A percentile compares a stretch with the other conserved stretches of the same genome.
phyloP scores from a whole-genome alignment of 1,139 yeast species.

The Hansenula sp. region DNA sequence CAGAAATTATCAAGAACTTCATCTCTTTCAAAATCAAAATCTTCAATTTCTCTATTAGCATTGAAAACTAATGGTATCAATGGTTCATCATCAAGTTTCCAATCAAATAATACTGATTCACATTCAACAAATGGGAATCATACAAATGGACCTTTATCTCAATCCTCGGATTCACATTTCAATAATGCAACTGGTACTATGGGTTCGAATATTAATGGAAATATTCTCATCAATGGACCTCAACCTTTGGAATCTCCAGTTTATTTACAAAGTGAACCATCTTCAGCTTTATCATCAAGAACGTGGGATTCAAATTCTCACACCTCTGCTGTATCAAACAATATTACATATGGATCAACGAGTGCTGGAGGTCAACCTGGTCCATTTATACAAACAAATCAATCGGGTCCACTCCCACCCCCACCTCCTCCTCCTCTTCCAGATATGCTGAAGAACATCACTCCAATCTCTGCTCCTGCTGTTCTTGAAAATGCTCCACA shows the following conservation, averaged over 20 bases:
- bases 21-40: slow-evolving; percentile 1
- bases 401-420: slow-evolving; percentile 23
- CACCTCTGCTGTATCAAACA: too few relatives aligned
- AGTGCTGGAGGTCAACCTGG: too few relatives aligned
- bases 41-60: slow-evolving; percentile 4
- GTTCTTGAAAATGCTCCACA: not conserved
- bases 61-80: slow-evolving; percentile 8
- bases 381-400: too few relatives aligned
- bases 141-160: too few relatives aligned
- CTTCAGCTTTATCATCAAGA: slow-evolving; percentile 5
- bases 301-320: not conserved
- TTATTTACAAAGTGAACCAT: not conserved
- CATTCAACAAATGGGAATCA: too few relatives aligned
- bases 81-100: not conserved
- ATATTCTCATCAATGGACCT: too few relatives aligned
- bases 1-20: not conserved
- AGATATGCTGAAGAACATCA: slow-evolving; percentile 10
- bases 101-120: not conserved
- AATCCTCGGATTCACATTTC: too few relatives aligned
- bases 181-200: too few relatives aligned
- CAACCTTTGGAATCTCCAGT: too few relatives aligned
- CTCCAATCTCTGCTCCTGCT: slow-evolving; percentile 26
- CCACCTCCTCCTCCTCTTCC: slow-evolving; percentile 37
- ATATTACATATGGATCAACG: too few relatives aligned
- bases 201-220: too few relatives aligned